Evolutionary conservation across 2,329 filamentous ascomycete genomes (phyloP), one percentile per base, ranked within the genome.

Genomic region (Fonsecaea pugnacius): DNA sequence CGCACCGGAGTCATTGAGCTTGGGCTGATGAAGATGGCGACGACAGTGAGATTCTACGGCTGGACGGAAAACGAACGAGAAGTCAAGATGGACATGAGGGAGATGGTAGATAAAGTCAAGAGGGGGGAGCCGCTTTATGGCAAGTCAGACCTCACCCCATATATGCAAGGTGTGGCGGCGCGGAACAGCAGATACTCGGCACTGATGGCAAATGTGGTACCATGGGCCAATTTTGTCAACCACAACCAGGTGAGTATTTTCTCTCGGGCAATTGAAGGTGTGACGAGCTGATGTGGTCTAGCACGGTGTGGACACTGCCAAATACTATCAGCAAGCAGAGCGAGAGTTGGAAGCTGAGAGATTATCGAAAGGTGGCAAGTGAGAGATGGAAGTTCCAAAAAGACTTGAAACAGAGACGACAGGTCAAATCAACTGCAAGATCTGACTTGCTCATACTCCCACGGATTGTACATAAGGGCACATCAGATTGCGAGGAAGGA

Each of bases 201-300:
- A 46, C 83, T 95, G 35, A 95, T 94, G 78, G 81, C 91, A 70
- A 90, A 92, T 75, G 87, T 94, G 60, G 81, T 99, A 62, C 93
- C 94, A 43, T 98, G 93, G 95, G 94, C 96, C 81, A 99, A 99
- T 83, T 90, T 99, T 80, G 94, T 96, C 75, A 98, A 99, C 80
- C 95, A 99, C 80, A 89, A 87, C 76, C 86, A 87, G 76, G 83
- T 85, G 73, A 71, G 78, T 72, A n/a, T 55, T 18, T 18, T 4
- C 50, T 36, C 52, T 32, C 62, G 43, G 9, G 18, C n/a, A 33
- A 30, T 55, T n/a, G 50, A 35, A 24, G 33, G n/a, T 27, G 9
- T 27, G 18, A 52, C 50, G 51, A 56, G 46, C 52, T 59, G 36
- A 60, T 62, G 59, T 51, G 64, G 73, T 62, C 40, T 65, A 96